Evolutionary conservation across 2,329 filamentous ascomycete genomes (phyloP).

Genomic region (Alternaria sp.): DNA sequence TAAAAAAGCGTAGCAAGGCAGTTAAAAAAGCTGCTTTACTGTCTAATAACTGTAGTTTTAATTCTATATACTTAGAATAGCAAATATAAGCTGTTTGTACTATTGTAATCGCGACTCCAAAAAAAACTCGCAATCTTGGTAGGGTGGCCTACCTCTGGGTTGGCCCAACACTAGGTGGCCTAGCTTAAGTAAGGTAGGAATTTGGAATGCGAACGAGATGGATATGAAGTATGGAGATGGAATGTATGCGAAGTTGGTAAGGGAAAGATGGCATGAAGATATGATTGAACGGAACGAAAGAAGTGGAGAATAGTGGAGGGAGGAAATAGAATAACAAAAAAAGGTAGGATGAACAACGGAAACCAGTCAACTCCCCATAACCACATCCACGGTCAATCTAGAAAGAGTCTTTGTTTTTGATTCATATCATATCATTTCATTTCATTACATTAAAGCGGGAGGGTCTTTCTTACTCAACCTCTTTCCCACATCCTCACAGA

Average conservation of each 20-base stretch:
- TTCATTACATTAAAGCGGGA: background rate
- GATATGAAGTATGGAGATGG: background rate
- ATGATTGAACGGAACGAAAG: background rate
- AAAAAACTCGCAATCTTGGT: too few relatives aligned
- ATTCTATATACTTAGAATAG: too few relatives aligned
- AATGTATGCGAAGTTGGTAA: background rate
- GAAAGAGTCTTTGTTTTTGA: too few relatives aligned
- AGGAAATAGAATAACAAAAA: background rate
- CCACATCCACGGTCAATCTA: background rate
- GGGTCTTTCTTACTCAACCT: background rate
- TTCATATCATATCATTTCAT: background rate
- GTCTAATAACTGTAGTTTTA: too few relatives aligned
- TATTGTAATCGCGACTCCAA: too few relatives aligned
- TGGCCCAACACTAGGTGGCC: too few relatives aligned
- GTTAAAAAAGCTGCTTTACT: too few relatives aligned
- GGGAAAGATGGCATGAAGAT: background rate
- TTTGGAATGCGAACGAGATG: background rate
- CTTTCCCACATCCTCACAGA: background rate
- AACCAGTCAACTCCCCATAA: background rate
- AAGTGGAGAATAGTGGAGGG: background rate
- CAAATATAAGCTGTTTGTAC: too few relatives aligned
- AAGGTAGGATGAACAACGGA: background rate
- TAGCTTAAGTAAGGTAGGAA: background rate
- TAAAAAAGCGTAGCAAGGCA: too few relatives aligned
- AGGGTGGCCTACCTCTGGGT: too few relatives aligned